These are phyloP conservation scores for Talaromyces wortmannii DNA, from an alignment of 495 filamentous ascomycete genomes.

Conservation along the genomic window DNA sequence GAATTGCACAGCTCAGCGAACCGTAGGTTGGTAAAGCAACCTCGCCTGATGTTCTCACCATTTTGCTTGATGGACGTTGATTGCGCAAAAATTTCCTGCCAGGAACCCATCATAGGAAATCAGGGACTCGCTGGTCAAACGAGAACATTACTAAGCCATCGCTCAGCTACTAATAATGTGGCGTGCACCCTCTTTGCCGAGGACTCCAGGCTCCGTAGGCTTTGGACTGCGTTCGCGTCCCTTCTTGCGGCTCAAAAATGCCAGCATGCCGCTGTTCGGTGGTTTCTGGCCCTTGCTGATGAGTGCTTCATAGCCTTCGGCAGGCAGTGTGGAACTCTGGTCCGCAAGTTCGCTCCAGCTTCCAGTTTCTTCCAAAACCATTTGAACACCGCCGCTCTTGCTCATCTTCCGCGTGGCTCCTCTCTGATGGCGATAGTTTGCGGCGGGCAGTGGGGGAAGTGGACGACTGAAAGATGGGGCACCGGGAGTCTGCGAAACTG, in stretches of 20 bases:
- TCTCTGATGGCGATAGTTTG: conserved; percentile 13
- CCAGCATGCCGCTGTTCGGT: conserved; percentile 70
- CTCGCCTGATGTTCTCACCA: too few relatives aligned
- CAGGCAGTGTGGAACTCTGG: conserved; percentile 68
- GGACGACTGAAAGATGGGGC: conserved; percentile 31
- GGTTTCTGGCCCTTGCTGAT: conserved; percentile 40
- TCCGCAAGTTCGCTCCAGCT: conserved; percentile 87
- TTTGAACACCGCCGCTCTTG: conserved; percentile 80
- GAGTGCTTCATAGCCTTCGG: conserved; percentile 46
- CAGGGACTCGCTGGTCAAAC: background rate
- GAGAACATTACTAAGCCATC: background rate
- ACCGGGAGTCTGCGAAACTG: conserved; percentile 12
- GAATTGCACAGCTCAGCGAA: too few relatives aligned
- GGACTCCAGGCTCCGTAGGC: conserved; percentile 84
- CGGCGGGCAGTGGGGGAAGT: conserved; percentile 16
- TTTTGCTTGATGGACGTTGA: too few relatives aligned
- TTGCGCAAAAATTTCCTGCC: too few relatives aligned
- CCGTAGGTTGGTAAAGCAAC: too few relatives aligned
- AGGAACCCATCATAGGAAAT: background rate
- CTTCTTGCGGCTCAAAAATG: conserved; percentile 83
- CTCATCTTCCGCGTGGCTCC: conserved; percentile 53
- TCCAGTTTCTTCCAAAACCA: conserved; percentile 80
- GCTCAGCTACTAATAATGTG: conserved; percentile 34
- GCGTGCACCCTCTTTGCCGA: conserved; percentile 92
- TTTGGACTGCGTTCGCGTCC: conserved; percentile 88